A percentile compares a stretch with the other conserved stretches of the same genome.
Conservation (phyloP, 139 green algal genomes). For the Picochlorum costavermella region DNA sequence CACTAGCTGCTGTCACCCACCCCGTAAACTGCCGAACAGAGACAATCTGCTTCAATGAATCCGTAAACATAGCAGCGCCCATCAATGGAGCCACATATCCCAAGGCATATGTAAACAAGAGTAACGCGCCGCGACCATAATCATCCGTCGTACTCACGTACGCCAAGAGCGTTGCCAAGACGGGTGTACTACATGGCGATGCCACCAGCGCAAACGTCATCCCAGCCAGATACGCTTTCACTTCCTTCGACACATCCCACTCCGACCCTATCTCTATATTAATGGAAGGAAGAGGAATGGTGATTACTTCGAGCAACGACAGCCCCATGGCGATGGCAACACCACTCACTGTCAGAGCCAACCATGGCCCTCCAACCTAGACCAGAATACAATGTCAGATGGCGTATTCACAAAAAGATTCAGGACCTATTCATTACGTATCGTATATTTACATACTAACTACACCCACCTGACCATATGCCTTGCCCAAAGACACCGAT, state of each 20-base stretch:
- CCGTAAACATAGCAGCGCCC: constrained; percentile 74
- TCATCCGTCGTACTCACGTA: constrained; percentile 71
- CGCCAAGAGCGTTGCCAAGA: constrained; percentile 88
- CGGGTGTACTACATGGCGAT: constrained; percentile 89
- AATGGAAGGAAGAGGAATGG: constrained; percentile 24
- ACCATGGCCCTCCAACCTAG: constrained; percentile 12
- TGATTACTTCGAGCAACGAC: constrained; percentile 86
- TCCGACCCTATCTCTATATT: background rate
- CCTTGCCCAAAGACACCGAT: constrained; percentile 55
- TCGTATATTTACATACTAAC: constrained; percentile 13
- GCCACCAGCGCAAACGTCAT: constrained; percentile 90
- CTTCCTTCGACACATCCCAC: constrained; percentile 23
- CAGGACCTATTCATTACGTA: background rate
- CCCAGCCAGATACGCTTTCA: constrained; percentile 80
- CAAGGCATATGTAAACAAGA: constrained; percentile 85
- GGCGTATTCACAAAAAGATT: too few relatives aligned
- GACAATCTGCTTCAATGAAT: constrained; percentile 64
- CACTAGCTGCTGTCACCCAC: constrained; percentile 82
- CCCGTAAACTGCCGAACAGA: constrained; percentile 60
- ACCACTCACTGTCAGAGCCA: constrained; percentile 38
- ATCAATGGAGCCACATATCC: constrained; percentile 92
- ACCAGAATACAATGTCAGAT: too few relatives aligned
- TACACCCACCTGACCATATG: constrained; percentile 67
- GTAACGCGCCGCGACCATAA: constrained; percentile 25
- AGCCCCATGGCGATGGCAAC: constrained; percentile 88